These are phyloP conservation scores for Suillus cothurnatus DNA, from an alignment of 768 basidiomycete genomes.

Conservation along the genomic window DNA sequence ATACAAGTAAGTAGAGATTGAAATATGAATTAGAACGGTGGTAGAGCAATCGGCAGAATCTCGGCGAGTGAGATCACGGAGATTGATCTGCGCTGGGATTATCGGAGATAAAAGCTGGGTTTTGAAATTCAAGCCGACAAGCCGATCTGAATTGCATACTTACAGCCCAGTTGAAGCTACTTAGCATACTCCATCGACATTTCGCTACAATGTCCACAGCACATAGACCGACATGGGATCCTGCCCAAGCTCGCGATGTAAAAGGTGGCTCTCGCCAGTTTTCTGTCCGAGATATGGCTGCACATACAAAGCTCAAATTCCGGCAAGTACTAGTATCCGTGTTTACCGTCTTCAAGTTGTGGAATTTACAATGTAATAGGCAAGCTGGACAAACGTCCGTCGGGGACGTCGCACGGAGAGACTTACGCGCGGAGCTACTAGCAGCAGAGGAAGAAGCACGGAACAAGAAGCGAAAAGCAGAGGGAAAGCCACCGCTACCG, in stretches of 20 bases:
- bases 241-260: conserved; percentile 90
- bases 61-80: background rate
- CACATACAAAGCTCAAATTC: conserved; percentile 98
- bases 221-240: conserved; percentile 96
- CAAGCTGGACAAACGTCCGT: conserved; percentile 90
- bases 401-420: conserved; percentile 73
- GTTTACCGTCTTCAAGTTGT: background rate
- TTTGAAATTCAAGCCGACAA: background rate
- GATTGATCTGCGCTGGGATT: too few species aligned
- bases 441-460: conserved; percentile 84
- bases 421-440: conserved; percentile 82
- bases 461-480: conserved; percentile 91
- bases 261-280: conserved; percentile 92
- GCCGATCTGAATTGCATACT: conserved; percentile 1
- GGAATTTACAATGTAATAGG: conserved; percentile 36
- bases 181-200: background rate
- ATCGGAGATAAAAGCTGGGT: background rate
- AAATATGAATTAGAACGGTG: background rate
- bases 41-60: background rate
- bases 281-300: conserved; percentile 91
- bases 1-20: background rate
- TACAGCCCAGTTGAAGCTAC: background rate
- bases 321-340: conserved; percentile 46
- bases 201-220: conserved; percentile 73
- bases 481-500: conserved; percentile 54